Base-by-base conservation (phyloP, 768 basidiomycete genomes). In the Paxillus rubicundulus region DNA sequence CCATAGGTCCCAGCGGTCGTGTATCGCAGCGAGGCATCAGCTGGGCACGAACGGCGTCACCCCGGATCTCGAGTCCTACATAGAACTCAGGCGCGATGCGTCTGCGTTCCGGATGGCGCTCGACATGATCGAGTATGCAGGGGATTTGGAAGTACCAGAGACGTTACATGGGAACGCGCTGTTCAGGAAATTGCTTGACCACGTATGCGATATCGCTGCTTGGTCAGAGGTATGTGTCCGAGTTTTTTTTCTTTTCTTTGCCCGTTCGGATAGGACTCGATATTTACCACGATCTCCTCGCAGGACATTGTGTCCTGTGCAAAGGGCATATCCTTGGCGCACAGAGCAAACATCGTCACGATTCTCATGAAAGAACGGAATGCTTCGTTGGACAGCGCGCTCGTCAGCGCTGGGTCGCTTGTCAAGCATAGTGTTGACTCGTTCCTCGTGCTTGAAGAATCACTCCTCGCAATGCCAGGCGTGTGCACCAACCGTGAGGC, bases 241-340 rank as follows among this genome's bases (percentile, higher is more conserved):
- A 21, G 13, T 10, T 10, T 12, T 24, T 24, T 4, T 24, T 24
- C 9, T 24, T 24, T 4, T 24, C 6, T 24, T 24, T 24, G 21
- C 24, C 24, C 24, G 24, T 24, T 4, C 24, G 24, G 24, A 4
- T 30, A 10, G 4, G 10, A 10, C 9, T 8, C 10, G 4, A 17
- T 20, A 18, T 28, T 8, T 14, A 17, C 1, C n/a, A 21, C 12
- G 14, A 27, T 27, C 20, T 4, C 9, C 24, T 12, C 46, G 45
- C 56, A 87, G 86, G 86, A 87, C 57, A 73, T 86, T 5, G 70
- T 78, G 1, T 76, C 82, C 1, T 86, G 77, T 61, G 63, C 63
- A 5, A 82, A 80, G 58, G 67, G 70, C 14, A 70, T 77, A 28
- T 77, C 77, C 56, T 62, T 63, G 27, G 59, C 39, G 38, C 69